Evolutionary conservation across 106 monocot species (phyloP).

Genomic region (Cymbidium sinense): DNA sequence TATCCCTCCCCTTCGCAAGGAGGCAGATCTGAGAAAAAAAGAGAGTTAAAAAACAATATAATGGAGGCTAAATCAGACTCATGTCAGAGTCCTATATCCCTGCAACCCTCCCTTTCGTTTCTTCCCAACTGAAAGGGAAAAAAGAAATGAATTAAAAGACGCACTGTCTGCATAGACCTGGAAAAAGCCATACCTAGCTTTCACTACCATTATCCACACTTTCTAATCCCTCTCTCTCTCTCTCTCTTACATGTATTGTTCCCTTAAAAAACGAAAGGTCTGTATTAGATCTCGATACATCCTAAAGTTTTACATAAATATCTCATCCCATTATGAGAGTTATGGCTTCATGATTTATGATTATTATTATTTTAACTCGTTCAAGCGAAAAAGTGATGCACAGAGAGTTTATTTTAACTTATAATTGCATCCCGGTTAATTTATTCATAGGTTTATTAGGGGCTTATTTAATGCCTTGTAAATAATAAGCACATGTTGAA

Average conservation of each 20-base stretch:
- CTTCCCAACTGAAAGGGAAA: conserved; percentile 29
- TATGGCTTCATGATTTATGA: no score
- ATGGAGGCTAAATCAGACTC: conserved; percentile 17
- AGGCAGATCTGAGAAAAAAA: neutral
- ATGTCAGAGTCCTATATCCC: conserved; percentile 24
- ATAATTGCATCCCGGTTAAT: no score
- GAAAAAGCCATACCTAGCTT: conserved; percentile 31
- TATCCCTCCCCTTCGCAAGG: neutral
- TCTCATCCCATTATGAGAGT: no score
- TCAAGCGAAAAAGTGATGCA: no score
- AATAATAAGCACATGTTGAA: no score
- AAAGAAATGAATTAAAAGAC: conserved; percentile 16
- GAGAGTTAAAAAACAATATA: conserved; percentile 10
- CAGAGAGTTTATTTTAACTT: no score
- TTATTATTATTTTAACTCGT: no score
- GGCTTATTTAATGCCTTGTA: no score
- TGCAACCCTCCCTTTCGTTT: conserved; percentile 12
- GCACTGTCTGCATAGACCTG: conserved; percentile 4
- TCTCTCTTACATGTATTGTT: neutral
- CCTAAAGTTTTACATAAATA: no score
- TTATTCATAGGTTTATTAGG: no score
- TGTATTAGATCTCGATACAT: no score
- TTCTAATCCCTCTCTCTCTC: conserved; percentile 6
- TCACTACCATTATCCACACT: conserved; percentile 43
- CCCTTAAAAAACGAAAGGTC: no score